Evolutionary conservation across 306 rosid genomes (phyloP).

Genomic region (Urtica urens): DNA sequence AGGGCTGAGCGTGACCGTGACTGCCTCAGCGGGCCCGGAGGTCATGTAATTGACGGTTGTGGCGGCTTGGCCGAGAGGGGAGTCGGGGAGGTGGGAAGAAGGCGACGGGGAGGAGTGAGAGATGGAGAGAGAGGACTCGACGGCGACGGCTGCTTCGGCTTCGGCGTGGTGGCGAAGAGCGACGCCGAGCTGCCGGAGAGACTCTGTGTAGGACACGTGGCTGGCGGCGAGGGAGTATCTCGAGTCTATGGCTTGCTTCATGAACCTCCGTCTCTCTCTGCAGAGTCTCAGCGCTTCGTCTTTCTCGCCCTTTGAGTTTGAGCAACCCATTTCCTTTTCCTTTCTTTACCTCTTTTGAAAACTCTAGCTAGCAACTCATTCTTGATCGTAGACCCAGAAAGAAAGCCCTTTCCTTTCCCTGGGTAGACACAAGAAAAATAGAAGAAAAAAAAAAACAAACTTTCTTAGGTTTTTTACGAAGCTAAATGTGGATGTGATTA

Average conservation of each 20-base stretch:
- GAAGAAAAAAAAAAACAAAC: background rate
- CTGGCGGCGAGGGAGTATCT: conserved; percentile 80
- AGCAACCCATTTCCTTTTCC: conserved; percentile 50
- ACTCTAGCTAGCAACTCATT: no score
- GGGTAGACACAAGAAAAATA: no score
- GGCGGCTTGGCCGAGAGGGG: conserved; percentile 33
- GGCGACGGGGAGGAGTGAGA: conserved; percentile 92
- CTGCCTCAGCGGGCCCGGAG: conserved; percentile 34
- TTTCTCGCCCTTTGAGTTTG: conserved; percentile 65
- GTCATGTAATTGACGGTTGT: conserved; percentile 53
- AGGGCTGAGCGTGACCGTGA: conserved; percentile 41
- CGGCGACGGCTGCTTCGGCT: conserved; percentile 53
- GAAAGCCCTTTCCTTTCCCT: no score
- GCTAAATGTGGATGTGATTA: no score
- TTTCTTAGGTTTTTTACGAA: no score
- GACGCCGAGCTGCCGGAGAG: conserved; percentile 63
- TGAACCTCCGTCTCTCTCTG: conserved; percentile 61
- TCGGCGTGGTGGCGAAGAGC: conserved; percentile 77
- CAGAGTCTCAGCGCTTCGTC: conserved; percentile 69
- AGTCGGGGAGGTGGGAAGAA: conserved; percentile 74
- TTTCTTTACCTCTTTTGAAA: no score
- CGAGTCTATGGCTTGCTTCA: conserved; percentile 75
- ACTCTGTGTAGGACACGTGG: conserved; percentile 64
- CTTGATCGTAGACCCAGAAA: no score
- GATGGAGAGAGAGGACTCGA: conserved; percentile 64